Percentiles rank a stretch among this genome's conserved stretches.
These are phyloP conservation scores for Auriscalpium vulgare DNA, from an alignment of 768 basidiomycete species.

Conservation along the genomic window DNA sequence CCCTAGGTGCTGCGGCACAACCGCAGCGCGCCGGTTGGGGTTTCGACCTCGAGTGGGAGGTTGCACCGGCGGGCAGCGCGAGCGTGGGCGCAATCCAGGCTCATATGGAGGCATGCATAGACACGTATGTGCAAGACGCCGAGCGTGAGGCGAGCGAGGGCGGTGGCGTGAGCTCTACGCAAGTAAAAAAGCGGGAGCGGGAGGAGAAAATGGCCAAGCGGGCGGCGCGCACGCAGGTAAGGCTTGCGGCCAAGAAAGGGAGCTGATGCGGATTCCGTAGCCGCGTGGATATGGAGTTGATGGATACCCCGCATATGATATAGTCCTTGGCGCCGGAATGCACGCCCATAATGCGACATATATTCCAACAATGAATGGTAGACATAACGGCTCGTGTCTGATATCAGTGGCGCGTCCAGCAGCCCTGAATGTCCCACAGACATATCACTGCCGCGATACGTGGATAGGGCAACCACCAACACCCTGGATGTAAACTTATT, in stretches of 20 bases:
- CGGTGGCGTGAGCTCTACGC: conserved; percentile 57
- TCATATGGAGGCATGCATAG: conserved; percentile 69
- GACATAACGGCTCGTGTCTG: no score
- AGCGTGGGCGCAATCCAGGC: conserved; percentile 37
- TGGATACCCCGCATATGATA: no score
- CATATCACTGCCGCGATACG: no score
- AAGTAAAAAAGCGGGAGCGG: conserved; percentile 53
- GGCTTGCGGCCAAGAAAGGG: conserved; percentile 12
- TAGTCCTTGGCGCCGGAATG: no score
- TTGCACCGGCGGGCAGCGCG: conserved; percentile 13
- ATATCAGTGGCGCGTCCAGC: no score
- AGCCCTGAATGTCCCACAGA: no score
- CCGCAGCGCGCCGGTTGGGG: conserved; percentile 62
- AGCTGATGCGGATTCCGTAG: background rate
- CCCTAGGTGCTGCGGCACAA: background rate
- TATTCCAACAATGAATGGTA: no score
- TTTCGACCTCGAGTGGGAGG: conserved; percentile 72
- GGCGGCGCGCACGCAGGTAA: conserved; percentile 26
- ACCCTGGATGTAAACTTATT: no score
- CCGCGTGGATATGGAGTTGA: no score
- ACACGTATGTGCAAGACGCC: conserved; percentile 37
- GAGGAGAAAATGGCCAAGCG: conserved; percentile 33
- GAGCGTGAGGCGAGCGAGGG: conserved; percentile 46
- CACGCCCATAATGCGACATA: no score
- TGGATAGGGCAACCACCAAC: no score